Percentiles rank a stretch among this genome's conserved stretches.
phyloP scores from a whole-genome alignment of 768 basidiomycete species.

The Cyathus striatus region DNA sequence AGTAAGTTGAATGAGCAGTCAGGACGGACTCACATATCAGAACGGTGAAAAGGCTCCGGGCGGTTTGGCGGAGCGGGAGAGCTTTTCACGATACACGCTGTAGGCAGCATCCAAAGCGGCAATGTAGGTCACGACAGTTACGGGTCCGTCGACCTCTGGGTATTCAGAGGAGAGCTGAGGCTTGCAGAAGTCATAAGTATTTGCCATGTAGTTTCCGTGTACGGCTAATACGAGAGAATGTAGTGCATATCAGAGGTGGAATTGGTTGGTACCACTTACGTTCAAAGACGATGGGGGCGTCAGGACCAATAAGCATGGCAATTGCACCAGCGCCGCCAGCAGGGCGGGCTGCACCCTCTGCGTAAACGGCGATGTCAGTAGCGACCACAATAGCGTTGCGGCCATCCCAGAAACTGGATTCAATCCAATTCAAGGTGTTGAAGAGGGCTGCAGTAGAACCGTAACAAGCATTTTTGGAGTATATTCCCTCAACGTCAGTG shows the following conservation, averaged over 20 bases:
- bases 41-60: too few relatives aligned
- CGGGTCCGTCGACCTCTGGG: slow-evolving; percentile 95
- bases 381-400: slow-evolving; percentile 95
- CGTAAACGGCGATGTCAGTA: slow-evolving; percentile 97
- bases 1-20: too few relatives aligned
- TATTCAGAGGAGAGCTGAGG: slow-evolving; percentile 93
- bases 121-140: slow-evolving; percentile 93
- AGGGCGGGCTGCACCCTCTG: slow-evolving; percentile 90
- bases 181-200: slow-evolving; percentile 99
- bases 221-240: slow-evolving; percentile 54
- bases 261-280: slow-evolving; percentile 56
- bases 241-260: too few relatives aligned
- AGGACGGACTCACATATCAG: too few relatives aligned
- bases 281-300: slow-evolving; percentile 92
- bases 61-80: slow-evolving; percentile 60
- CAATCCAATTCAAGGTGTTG: slow-evolving; percentile 98
- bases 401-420: slow-evolving; percentile 95
- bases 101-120: slow-evolving; percentile 91
- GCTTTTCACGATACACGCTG: slow-evolving; percentile 77
- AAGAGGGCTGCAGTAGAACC: slow-evolving; percentile 98
- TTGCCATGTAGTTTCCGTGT: slow-evolving; percentile 95
- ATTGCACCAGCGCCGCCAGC: slow-evolving; percentile 96
- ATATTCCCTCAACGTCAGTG: slow-evolving; percentile 96
- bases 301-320: slow-evolving; percentile 93
- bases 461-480: slow-evolving; percentile 99